Conservation (phyloP, 2,329 filamentous ascomycete species). For the Eutypa lata region DNA sequence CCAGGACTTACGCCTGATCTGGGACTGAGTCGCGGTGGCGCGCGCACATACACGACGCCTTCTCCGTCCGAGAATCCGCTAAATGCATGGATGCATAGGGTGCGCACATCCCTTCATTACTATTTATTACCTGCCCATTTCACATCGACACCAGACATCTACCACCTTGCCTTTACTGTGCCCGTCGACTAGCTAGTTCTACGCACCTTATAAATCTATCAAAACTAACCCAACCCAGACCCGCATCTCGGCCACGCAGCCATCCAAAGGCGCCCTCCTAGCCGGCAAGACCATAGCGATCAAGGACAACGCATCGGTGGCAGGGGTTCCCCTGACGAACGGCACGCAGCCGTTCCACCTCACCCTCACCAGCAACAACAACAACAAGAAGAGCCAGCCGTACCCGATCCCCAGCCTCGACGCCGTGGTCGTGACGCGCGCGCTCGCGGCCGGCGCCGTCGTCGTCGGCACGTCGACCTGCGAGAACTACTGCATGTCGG, state of each 20-base stretch:
- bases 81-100: conserved; percentile 25
- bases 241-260: not conserved
- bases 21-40: conserved; percentile 5
- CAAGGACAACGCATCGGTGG: conserved; percentile 35
- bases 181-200: no score
- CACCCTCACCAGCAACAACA: conserved; percentile 12
- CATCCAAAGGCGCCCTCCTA: conserved; percentile 12
- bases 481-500: conserved; percentile 35
- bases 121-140: no score
- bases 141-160: conserved; percentile 3
- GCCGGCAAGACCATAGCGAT: conserved; percentile 28
- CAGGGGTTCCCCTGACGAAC: conserved; percentile 31
- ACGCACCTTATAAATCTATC: no score
- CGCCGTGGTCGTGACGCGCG: conserved; percentile 30
- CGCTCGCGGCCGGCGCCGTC: conserved; percentile 30
- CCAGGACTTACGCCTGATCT: conserved; percentile 9
- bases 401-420: conserved; percentile 31
- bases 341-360: conserved; percentile 31
- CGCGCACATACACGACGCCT: conserved; percentile 16
- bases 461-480: conserved; percentile 34
- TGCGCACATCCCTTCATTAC: no score
- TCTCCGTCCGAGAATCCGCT: conserved; percentile 31
- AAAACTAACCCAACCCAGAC: conserved; percentile 3
- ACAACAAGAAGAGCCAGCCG: conserved; percentile 13
- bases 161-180: conserved; percentile 18